Base-by-base conservation (phyloP, 169 alveolate species). In the Cardiosporidium cionae region DNA sequence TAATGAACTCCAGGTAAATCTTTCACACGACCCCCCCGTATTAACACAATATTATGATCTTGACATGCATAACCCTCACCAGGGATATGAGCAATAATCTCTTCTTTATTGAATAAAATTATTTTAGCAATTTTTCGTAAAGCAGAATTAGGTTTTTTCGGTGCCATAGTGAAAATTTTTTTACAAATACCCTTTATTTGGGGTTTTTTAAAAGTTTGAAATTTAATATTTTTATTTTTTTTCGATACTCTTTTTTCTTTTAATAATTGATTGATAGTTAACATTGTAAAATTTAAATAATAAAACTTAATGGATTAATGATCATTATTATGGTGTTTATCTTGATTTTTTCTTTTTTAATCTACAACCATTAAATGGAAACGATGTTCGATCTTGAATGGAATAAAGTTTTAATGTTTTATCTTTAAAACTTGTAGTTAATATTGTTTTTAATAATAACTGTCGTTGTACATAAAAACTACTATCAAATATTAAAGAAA, bases 21-120 rank as follows among this genome's bases (percentile, higher is more conserved):
- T 25, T 32, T 70, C 4, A 68, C 70, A 16, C 68, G 52, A 32
- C 85, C 85, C 2, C 75, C 78, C 52, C 78, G 74, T 32, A 80
- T 69, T 29, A 80, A 35, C n/a, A 78, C 85, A 36, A 52, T 65
- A 77, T 68, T 78, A 36, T 80, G 84, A 33, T 80, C 84, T 44
- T 74, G 80, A 54, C 74, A 25, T n/a, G 76, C 37, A 62, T 32
- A 52, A 22, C 76, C 82, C 33, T 77, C 85, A 32, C 85, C 86
- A 0, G 86, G 86, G 1, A 80, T 77, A 71, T 80, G 70, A 1
- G 85, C 86, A 65, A 67, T 27, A 32, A 80, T 58, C 68, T 77
- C 82, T 76, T 76, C 71, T 44, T 2, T 9, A 7, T 80, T 80
- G 54, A 63, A 62, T 77, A 80, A 69, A 36, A 52, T 76, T 22